Base-by-base conservation (phyloP, 2,329 filamentous ascomycete species). In the Hypoxylon sp. region DNA sequence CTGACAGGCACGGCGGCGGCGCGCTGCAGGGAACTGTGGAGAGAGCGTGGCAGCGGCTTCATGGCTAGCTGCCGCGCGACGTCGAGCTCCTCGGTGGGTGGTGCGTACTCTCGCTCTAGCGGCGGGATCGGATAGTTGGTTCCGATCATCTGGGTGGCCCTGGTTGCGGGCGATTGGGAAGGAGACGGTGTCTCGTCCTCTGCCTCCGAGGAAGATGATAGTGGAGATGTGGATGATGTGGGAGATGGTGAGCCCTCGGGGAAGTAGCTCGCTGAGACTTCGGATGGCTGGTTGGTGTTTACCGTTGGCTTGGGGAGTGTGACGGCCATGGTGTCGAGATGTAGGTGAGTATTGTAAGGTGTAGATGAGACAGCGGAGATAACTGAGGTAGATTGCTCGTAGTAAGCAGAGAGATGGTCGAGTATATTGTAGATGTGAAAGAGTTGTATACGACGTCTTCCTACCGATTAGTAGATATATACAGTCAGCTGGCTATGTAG, bases 11-110 rank as follows among this genome's bases (percentile, higher is more conserved):
- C 43, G 11, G 60, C 53, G 6, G 62, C 64, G 3, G 62, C 62
- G 34, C 64, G 64, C 47, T 60, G 49, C 6, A 69, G 42, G 35
- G 64, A 67, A 42, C 63, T 61, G 54, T 67, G 58, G 3, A 64
- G 56, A 3, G 65, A 67, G 35, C 63, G 59, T 43, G 64, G 63
- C 13, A 59, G 52, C 2, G 67, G 66, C 47, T 62, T 53, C 58
- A 58, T 64, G 23, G 61, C 61, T n/a, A 69, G 63, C 45, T 68
- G 67, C 20, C 47, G 42, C 5, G 62, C 64, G 37, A 69, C 59
- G 59, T 69, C 62, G 20, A 69, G 51, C 15, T 69, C 63, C 15
- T 53, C 55, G 12, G 49, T 36, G 0, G 67, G 65, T 30, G 55
- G 42, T 7, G 51, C 40, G 49, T 61, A 69, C 7, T 61, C 30